Base-by-base conservation (phyloP, 2,329 filamentous ascomycete species). In the Leptographium flavum region DNA sequence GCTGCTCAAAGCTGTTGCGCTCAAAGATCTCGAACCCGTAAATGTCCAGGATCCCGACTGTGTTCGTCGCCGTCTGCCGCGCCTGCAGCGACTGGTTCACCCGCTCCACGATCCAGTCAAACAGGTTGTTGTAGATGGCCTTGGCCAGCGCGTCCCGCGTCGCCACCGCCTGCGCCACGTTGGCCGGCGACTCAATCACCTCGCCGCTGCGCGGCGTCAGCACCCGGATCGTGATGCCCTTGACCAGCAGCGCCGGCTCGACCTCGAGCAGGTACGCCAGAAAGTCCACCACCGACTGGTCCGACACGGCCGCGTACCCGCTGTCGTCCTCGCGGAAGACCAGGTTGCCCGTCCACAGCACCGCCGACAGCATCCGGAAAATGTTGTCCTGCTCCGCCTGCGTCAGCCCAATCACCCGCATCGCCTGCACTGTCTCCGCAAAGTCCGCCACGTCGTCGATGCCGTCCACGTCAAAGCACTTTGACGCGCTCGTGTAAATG, bases 21-120 rank as follows among this genome's bases (percentile, higher is more conserved):
- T 98, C 92, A 54, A 98, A 98, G 54, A 98, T 98, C 60, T 98
- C 92, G 58, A 98, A 98, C 3, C 92, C 92, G 61, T 98, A 98
- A 54, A 98, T 98, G 71, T 98, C 92, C 53, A 98, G 73, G 58
- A 98, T 96, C 58, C 92, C 92, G 54, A 98, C 92, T 3, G 85
- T 85, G 61, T 95, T 92, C 36, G 77, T 68, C 4, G 88, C 75
- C 0, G 76, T 66, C 41, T 85, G 83, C 50, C 80, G 76, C 19
- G 90, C 84, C 60, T 85, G 81, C 49, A 96, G 66, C 5, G 90
- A 94, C 53, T 81, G 76, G 63, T 96, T 96, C 54, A 96, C 81
- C 53, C 92, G 82, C 56, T 83, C 77, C 19, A 96, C 88, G 52
- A 98, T 96, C 92, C 92, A 98, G 63, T 98, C 90, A 56, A 98